Percentiles rank a stretch among this genome's conserved stretches.
These are phyloP conservation scores for Podospora anserina DNA, from an alignment of 495 filamentous ascomycete species.

Conservation along the genomic window DNA sequence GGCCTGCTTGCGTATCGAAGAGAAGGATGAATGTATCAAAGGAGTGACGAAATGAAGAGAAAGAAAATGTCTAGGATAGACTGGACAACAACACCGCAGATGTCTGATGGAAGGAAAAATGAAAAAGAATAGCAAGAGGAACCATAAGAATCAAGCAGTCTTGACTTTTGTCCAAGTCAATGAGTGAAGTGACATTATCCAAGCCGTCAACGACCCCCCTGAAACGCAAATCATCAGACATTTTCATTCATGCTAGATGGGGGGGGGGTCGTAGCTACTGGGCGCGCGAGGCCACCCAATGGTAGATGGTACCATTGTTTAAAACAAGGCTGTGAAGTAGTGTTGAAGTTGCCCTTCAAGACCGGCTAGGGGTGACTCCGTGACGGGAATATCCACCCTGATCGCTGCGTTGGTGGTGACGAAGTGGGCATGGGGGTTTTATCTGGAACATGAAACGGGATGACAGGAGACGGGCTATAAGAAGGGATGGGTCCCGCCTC, in stretches of 20 bases:
- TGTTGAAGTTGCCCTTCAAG: background rate
- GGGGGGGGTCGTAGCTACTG: background rate
- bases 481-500: background rate
- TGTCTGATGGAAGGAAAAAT: background rate
- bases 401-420: background rate
- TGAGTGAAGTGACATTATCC: background rate
- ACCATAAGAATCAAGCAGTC: background rate
- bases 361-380: background rate
- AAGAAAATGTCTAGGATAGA: conserved; percentile 3
- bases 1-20: background rate
- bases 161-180: background rate
- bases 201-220: conserved; percentile 4
- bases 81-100: background rate
- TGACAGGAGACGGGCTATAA: background rate
- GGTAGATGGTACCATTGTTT: background rate
- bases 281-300: background rate
- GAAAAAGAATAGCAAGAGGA: background rate
- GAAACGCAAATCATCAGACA: conserved; percentile 23
- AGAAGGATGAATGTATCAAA: background rate
- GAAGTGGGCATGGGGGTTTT: too few species aligned
- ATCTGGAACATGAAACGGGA: background rate
- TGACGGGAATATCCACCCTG: background rate
- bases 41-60: conserved; percentile 2
- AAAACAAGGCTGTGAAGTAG: background rate
- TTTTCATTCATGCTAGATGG: background rate